Percentiles rank a stretch among this genome's conserved stretches.
Evolutionary conservation across 805 yeast species (phyloP).

Genomic region (Candida schatavii): DNA sequence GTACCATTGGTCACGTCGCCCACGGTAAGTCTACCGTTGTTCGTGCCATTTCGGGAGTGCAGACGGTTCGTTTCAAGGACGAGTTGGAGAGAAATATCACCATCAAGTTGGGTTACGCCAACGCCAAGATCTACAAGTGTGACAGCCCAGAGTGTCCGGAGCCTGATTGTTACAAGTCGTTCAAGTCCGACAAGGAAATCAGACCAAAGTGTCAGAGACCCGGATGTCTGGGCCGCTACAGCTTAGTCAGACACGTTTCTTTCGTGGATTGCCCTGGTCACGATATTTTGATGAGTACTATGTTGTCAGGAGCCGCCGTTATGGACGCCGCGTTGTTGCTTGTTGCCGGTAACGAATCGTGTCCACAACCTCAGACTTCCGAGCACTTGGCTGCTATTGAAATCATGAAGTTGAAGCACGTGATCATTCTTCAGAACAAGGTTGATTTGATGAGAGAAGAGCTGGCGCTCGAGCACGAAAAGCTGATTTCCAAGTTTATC

Average conservation of each 20-base stretch:
- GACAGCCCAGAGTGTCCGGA: slow-evolving; percentile 82
- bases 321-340: slow-evolving; percentile 98
- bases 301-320: slow-evolving; percentile 99
- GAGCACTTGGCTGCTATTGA: slow-evolving; percentile 99
- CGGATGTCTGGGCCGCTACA: slow-evolving; percentile 87
- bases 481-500: slow-evolving; percentile 86
- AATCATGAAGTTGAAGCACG: slow-evolving; percentile 97
- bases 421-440: slow-evolving; percentile 93
- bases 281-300: slow-evolving; percentile 99
- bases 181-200: slow-evolving; percentile 92
- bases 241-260: slow-evolving; percentile 91
- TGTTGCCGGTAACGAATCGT: slow-evolving; percentile 97
- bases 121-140: slow-evolving; percentile 96
- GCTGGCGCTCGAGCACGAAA: slow-evolving; percentile 91
- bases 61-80: slow-evolving; percentile 98
- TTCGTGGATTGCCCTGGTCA: slow-evolving; percentile 99
- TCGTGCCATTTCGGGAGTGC: slow-evolving; percentile 96
- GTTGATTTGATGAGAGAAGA: slow-evolving; percentile 99
- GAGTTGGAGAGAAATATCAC: slow-evolving; percentile 99
- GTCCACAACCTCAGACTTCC: slow-evolving; percentile 99
- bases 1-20: slow-evolving; percentile 95
- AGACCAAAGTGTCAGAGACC: slow-evolving; percentile 86
- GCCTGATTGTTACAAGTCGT: slow-evolving; percentile 93
- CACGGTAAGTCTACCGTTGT: slow-evolving; percentile 94
- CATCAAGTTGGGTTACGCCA: slow-evolving; percentile 97